A percentile compares a stretch with the other conserved stretches of the same genome.
Evolutionary conservation across 1,284 basidiomycete genomes (phyloP).

Genomic region (Ceratobasidium sp.): DNA sequence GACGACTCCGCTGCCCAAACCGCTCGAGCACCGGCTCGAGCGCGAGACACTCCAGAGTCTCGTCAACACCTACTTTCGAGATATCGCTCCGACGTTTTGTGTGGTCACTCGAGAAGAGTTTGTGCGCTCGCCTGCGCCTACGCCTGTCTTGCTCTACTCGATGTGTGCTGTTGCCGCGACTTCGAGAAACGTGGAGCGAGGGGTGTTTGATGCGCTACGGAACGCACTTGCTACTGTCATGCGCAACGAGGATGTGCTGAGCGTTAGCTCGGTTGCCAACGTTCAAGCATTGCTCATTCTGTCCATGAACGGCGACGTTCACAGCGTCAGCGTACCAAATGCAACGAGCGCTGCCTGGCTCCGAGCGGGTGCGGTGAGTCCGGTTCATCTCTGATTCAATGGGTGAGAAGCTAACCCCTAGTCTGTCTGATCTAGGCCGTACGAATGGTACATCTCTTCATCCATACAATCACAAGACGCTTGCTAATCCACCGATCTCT

Average conservation of each 20-base stretch:
- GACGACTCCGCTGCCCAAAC: conserved; percentile 62
- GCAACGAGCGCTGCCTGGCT: conserved; percentile 81
- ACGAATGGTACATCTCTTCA: conserved; percentile 70
- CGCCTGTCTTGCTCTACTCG: conserved; percentile 86
- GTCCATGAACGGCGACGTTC: conserved; percentile 79
- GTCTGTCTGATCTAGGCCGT: conserved; percentile 59
- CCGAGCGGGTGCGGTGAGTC: conserved; percentile 62
- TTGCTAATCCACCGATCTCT: conserved; percentile 40
- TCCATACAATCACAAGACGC: conserved; percentile 41
- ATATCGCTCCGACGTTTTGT: conserved; percentile 85
- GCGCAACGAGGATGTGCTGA: conserved; percentile 88
- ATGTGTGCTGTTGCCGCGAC: conserved; percentile 92
- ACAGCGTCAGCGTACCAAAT: conserved; percentile 78
- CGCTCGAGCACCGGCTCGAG: conserved; percentile 72
- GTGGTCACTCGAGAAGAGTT: conserved; percentile 82
- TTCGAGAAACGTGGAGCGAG: conserved; percentile 80
- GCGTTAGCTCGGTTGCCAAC: conserved; percentile 84
- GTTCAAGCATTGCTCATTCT: conserved; percentile 89
- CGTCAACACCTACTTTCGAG: conserved; percentile 89
- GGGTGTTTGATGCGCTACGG: conserved; percentile 84
- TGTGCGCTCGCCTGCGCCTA: conserved; percentile 64
- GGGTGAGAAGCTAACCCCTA: conserved; percentile 20
- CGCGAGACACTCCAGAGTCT: conserved; percentile 82
- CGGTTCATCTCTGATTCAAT: background rate
- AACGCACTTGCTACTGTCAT: conserved; percentile 86